Percentiles rank a stretch among this genome's conserved stretches.
Evolutionary conservation across 2,329 filamentous ascomycete genomes (phyloP).

Genomic region (Ceratocystis diversiconidia): DNA sequence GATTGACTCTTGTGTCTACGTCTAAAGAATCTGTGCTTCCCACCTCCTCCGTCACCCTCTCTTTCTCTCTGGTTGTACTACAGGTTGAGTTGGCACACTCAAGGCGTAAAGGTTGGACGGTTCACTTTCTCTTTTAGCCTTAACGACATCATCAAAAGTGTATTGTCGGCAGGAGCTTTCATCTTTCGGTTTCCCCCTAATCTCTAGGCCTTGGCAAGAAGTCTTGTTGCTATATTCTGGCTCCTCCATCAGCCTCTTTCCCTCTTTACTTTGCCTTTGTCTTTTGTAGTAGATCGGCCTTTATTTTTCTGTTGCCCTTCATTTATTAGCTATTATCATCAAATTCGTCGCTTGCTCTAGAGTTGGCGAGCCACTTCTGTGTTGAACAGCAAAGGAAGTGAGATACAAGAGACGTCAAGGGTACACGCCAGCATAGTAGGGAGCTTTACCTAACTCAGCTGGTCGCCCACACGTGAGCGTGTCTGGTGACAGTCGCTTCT

Average conservation of each 20-base stretch:
- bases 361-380: constrained; percentile 5
- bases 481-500: not conserved
- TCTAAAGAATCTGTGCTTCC: constrained; percentile 2
- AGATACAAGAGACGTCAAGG: not conserved
- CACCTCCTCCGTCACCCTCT: not conserved
- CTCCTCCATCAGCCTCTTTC: not conserved
- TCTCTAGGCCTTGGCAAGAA: not conserved
- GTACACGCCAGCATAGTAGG: not conserved
- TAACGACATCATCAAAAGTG: not conserved
- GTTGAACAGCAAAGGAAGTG: not conserved
- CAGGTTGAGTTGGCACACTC: not conserved
- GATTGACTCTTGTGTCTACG: not conserved
- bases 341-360: not conserved
- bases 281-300: constrained; percentile 5
- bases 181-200: not conserved
- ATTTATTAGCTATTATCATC: constrained; percentile 1
- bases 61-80: not conserved
- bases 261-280: not conserved
- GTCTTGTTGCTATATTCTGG: not conserved
- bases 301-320: not conserved
- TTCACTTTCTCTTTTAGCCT: not conserved
- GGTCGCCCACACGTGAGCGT: not conserved
- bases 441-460: not conserved
- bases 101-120: not conserved
- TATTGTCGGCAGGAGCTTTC: not conserved